phyloP scores from a whole-genome alignment of 2,329 filamentous ascomycete species.

The Helminthosporium solani region DNA sequence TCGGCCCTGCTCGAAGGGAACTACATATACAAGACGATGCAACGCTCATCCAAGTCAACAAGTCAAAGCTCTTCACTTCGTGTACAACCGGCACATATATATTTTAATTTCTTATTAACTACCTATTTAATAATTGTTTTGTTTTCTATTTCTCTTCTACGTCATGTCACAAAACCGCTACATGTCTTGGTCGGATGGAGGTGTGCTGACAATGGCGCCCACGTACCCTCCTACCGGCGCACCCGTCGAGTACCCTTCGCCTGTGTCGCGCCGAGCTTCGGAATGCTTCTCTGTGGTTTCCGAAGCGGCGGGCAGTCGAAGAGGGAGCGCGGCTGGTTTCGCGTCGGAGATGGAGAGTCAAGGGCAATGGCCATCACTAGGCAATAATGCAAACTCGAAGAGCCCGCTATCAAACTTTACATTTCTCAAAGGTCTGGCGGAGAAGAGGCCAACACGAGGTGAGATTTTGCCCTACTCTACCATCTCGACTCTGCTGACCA shows the following conservation, averaged over 20 bases:
- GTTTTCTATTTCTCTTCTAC: slow-evolving; percentile 14
- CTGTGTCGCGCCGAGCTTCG: slow-evolving; percentile 34
- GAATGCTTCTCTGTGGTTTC: slow-evolving; percentile 34
- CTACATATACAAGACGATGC: slow-evolving; percentile 39
- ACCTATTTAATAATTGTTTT: slow-evolving; percentile 8
- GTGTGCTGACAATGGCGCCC: slow-evolving; percentile 40
- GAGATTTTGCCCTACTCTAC: slow-evolving; percentile 14
- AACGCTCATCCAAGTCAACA: slow-evolving; percentile 17
- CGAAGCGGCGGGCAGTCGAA: slow-evolving; percentile 30
- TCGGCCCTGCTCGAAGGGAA: slow-evolving; percentile 7
- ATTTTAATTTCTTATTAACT: slow-evolving; percentile 31
- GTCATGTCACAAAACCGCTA: slow-evolving; percentile 38
- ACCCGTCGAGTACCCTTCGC: slow-evolving; percentile 37
- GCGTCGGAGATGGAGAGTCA: slow-evolving; percentile 41
- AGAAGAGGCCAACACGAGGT: slow-evolving; percentile 80
- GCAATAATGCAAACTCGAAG: slow-evolving; percentile 37
- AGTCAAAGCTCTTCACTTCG: slow-evolving; percentile 28
- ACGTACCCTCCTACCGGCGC: slow-evolving; percentile 37
- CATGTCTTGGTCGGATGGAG: slow-evolving; percentile 36
- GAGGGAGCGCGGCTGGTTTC: slow-evolving; percentile 39
- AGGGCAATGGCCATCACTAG: slow-evolving; percentile 41
- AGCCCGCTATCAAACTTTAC: slow-evolving; percentile 41
- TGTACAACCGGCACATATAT: slow-evolving; percentile 22
- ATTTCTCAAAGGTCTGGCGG: slow-evolving; percentile 65
- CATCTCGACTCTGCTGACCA: slow-evolving; percentile 5